A percentile compares a stretch with the other conserved stretches of the same genome.
These are phyloP conservation scores for Rosellinia necatrix DNA, from an alignment of 2,329 filamentous ascomycete species.

Conservation along the genomic window DNA sequence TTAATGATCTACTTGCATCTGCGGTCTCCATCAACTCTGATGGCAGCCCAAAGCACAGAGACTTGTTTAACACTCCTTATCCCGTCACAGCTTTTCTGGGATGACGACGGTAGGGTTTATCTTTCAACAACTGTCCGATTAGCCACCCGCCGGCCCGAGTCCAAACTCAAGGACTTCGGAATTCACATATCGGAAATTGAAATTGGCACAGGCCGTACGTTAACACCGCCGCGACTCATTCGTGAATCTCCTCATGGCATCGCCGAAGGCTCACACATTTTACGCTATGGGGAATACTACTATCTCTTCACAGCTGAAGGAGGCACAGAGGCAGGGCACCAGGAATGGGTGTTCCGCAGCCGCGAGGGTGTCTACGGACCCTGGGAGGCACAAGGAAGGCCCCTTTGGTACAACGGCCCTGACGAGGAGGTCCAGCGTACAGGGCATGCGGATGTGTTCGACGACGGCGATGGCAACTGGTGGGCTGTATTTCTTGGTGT, in stretches of 20 bases:
- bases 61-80: neutral
- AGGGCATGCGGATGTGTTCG: conserved; percentile 54
- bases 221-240: conserved; percentile 44
- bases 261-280: conserved; percentile 49
- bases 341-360: conserved; percentile 57
- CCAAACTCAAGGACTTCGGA: conserved; percentile 55
- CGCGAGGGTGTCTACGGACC: conserved; percentile 49
- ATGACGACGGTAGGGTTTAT: conserved; percentile 53
- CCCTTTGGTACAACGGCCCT: conserved; percentile 52
- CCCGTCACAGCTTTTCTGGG: conserved; percentile 49
- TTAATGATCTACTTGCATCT: neutral
- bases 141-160: conserved; percentile 42
- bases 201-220: conserved; percentile 46
- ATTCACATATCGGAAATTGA: conserved; percentile 53
- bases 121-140: conserved; percentile 50
- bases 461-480: conserved; percentile 50
- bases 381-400: conserved; percentile 53
- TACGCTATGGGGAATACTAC: conserved; percentile 43
- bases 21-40: neutral
- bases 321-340: conserved; percentile 54
- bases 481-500: conserved; percentile 55
- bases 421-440: conserved; percentile 55
- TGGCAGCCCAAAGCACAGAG: neutral
- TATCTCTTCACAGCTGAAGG: conserved; percentile 49
- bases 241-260: conserved; percentile 46